Conservation (phyloP, 345 rosid genomes). For the Garcia nutans region DNA sequence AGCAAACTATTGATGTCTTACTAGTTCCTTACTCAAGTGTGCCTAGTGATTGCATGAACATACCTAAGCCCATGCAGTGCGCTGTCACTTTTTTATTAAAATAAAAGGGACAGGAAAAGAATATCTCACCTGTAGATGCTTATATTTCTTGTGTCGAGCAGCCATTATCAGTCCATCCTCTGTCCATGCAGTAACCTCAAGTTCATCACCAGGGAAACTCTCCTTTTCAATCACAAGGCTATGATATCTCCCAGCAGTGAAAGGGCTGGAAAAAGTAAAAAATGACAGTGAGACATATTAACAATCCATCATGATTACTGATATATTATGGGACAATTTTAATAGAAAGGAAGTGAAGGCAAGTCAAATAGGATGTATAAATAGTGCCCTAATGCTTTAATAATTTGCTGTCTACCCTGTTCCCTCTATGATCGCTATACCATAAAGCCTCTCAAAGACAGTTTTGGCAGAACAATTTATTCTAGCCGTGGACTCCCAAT, state of each 20-base stretch:
- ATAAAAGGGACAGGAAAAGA: background rate
- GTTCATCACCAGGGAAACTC: conserved; percentile 64
- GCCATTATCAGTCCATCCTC: conserved; percentile 96
- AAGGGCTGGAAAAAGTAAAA: conserved; percentile 53
- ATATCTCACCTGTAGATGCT: conserved; percentile 65
- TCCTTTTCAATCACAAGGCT: conserved; percentile 84
- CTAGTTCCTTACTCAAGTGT: background rate
- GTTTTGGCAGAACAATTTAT: background rate
- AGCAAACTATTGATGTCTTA: background rate
- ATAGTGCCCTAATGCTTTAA: background rate
- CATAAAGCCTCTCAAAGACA: background rate
- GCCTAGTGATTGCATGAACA: background rate
- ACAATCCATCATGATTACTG: background rate
- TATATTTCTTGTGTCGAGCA: conserved; percentile 78
- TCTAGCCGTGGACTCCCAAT: background rate
- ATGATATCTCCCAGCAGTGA: conserved; percentile 88
- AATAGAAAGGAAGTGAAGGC: background rate
- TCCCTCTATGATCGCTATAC: background rate
- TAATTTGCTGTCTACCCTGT: background rate
- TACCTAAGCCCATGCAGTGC: background rate
- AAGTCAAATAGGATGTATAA: background rate
- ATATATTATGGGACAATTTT: background rate
- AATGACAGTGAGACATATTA: background rate
- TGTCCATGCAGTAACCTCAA: conserved; percentile 92
- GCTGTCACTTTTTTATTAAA: background rate